Evolutionary conservation across 1,284 basidiomycete genomes (phyloP), one percentile per base, ranked within the genome.

Genomic region (Apiotrichum sp.): DNA sequence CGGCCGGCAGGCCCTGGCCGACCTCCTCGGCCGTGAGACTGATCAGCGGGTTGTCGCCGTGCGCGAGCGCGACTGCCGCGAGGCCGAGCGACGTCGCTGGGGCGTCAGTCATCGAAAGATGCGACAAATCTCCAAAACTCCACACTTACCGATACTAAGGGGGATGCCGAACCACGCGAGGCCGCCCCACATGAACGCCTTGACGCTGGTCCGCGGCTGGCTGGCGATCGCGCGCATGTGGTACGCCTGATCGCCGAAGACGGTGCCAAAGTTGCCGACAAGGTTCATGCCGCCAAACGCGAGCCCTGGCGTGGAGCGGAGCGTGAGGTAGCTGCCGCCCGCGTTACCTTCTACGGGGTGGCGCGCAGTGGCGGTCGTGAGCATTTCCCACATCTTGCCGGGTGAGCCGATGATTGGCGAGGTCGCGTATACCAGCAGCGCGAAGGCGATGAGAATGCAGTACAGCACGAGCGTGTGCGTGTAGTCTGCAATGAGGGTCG

Each of bases 161-260:
- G 89, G 89, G 56, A 89, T 88, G 1, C 87, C 85, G 67, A 92
- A 85, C 89, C 89, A 91, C 10, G 88, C 86, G 3, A 93, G 72
- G n/a, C 92, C 92, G 48, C 91, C 92, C 29, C 90, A 80, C 8
- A 95, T 77, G 76, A 92, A 96, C 0, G 89, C 92, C 71, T 88
- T 89, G 48, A 92, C 88, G 32, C 86, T 87, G n/a, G 82, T 86
- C 1, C 83, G 83, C 0, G 90, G 91, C 33, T 85, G 80, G 56
- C 84, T 86, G 0, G 92, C 91, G 65, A 95, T 92, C 2, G 89
- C 90, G 36, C 90, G 83, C 72, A 93, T 90, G 85, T 72, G 77
- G 65, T 78, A 79, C 3, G 76, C 72, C 58, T 75, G 73, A 52
- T 72, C 69, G 65, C 84, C 82, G 61, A 68, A 71, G 6, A 71